Evolutionary conservation across 331 rosid species (phyloP), one percentile per base, ranked within the genome.

Genomic region (Malus hybrid): DNA sequence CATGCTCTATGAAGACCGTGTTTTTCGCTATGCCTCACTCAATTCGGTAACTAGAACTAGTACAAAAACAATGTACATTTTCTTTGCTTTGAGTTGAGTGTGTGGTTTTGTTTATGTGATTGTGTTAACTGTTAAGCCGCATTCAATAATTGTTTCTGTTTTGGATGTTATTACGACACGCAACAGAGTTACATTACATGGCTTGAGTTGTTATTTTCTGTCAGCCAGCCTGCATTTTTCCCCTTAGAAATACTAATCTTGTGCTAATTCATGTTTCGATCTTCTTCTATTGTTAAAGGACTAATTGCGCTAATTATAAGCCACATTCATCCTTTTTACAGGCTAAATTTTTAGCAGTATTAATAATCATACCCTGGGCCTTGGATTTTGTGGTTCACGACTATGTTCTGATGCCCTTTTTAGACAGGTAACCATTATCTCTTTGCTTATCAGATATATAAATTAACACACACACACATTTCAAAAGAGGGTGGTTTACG

Each of bases 371-470:
- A 62, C 98, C 98, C 69, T 93, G 93, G 89, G 90, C 93, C 69
- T 76, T 93, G 80, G 96, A 93, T 84, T 91, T 93, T 71, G 78
- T 90, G 85, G 96, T 90, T 78, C 98, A 93, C 80, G 97, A 93
- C 87, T 93, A 90, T 72, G 67, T 88, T 77, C 91, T 93, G 65
- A 91, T 93, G 97, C 98, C 98, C 64, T 93, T 93, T 76, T 80
- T 93, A 71, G 97, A 93, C 86, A 91, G 96, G 98, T 91, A 87
- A 76, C 66, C 64, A 10, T 69, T 77, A 44, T 33, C 66, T 78
- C 44, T 72, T 72, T 72, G 50, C 52, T 79, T 44, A 57, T 11
- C 46, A 71, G 27, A n/a, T 20, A 67, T 42, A 5, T 42, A 20
- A 67, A 67, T 6, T 24, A 3, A 42, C 9, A 39, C 12, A 39